A percentile compares a stretch with the other conserved stretches of the same genome.
These are phyloP conservation scores for Cytospora leucostoma DNA, from an alignment of 2,329 filamentous ascomycete genomes.

Conservation along the genomic window DNA sequence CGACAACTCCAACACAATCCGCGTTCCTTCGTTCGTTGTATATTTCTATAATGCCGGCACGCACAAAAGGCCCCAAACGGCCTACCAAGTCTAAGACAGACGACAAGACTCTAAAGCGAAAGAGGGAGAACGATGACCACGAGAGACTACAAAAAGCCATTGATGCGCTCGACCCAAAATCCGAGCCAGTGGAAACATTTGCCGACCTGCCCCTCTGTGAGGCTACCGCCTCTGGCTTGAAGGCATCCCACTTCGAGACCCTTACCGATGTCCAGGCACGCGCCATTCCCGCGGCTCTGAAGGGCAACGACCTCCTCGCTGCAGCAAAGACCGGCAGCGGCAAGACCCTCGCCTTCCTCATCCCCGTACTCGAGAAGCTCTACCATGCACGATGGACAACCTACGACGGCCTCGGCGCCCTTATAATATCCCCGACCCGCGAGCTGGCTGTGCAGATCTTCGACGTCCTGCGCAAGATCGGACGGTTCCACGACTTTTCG, in stretches of 20 bases:
- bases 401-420: constrained; percentile 84
- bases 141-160: constrained; percentile 45
- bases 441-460: constrained; percentile 98
- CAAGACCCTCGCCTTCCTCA: constrained; percentile 90
- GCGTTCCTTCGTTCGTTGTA: neutral
- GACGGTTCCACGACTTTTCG: constrained; percentile 85
- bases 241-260: constrained; percentile 83
- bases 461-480: constrained; percentile 87
- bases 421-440: constrained; percentile 91
- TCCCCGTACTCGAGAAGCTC: constrained; percentile 90
- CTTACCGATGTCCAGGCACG: constrained; percentile 90
- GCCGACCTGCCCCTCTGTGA: constrained; percentile 82
- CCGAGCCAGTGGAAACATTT: constrained; percentile 66
- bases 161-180: constrained; percentile 66
- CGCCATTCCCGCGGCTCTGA: constrained; percentile 84
- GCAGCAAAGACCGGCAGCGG: constrained; percentile 95
- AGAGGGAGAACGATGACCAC: constrained; percentile 32
- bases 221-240: constrained; percentile 75
- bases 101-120: constrained; percentile 31
- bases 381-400: constrained; percentile 89
- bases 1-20: neutral
- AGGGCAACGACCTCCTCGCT: constrained; percentile 84
- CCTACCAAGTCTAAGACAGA: constrained; percentile 28
- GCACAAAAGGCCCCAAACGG: constrained; percentile 18
- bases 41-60: constrained; percentile 18